Percentiles rank a stretch among this genome's conserved stretches.
phyloP scores from a whole-genome alignment of 768 basidiomycete species.

The Kwoniella newhampshirensis region DNA sequence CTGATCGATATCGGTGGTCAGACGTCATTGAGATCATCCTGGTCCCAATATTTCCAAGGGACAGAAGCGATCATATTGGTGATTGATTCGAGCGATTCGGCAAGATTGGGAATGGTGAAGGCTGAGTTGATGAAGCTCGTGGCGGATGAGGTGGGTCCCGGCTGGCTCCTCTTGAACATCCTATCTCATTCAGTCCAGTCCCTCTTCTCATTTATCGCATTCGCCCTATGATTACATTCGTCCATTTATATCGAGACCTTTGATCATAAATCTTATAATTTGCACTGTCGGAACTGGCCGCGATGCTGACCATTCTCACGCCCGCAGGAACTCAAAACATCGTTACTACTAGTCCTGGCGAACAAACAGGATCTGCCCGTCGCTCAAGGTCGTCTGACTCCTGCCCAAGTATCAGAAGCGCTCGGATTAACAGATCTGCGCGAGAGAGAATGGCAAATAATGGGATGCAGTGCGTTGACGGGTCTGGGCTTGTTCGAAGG shows the following conservation, averaged over 20 bases:
- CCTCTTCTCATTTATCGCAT: too few relatives aligned
- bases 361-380: slow-evolving; percentile 53
- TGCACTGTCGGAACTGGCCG: not conserved
- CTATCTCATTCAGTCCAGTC: too few relatives aligned
- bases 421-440: slow-evolving; percentile 49
- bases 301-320: not conserved
- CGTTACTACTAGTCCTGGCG: slow-evolving; percentile 49
- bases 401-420: slow-evolving; percentile 52
- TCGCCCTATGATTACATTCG: too few relatives aligned
- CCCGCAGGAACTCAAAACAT: slow-evolving; percentile 37
- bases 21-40: slow-evolving; percentile 43
- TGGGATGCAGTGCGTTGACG: slow-evolving; percentile 50
- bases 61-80: slow-evolving; percentile 53
- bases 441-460: slow-evolving; percentile 53
- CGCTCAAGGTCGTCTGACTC: slow-evolving; percentile 42
- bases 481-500: slow-evolving; percentile 49
- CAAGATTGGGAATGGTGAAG: slow-evolving; percentile 44
- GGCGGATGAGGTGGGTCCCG: slow-evolving; percentile 43
- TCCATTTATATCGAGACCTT: too few relatives aligned
- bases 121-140: slow-evolving; percentile 51
- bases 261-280: too few relatives aligned
- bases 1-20: slow-evolving; percentile 54
- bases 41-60: slow-evolving; percentile 51
- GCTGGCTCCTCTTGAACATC: too few relatives aligned
- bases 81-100: slow-evolving; percentile 51